Evolutionary conservation across 257 asterid species (phyloP), one percentile per base, ranked within the genome.

Genomic region (Osmanthus fragrans): DNA sequence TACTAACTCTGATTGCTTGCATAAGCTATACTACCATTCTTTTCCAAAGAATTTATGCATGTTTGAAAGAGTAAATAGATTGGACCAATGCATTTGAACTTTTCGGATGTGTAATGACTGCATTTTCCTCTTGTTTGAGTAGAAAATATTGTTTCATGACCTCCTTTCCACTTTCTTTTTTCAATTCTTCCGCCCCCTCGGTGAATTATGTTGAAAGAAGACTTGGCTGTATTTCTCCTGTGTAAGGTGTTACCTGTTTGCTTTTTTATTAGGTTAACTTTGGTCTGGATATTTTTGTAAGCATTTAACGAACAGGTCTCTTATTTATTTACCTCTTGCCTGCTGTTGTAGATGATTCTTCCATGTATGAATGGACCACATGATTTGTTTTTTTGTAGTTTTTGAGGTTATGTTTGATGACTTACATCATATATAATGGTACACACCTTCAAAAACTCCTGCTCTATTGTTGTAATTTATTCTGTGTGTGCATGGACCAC

Each of bases 1-100:
- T 70, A 42, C 70, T 39, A 80, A 27, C 64, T 81, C 79, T 11
- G 5, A 7, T 77, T 83, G 37, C 47, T 66, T 29, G 21, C 49
- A 15, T 73, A n/a, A n/a, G 25, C 6, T 21, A 10, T 25, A 16
- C 33, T 60, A 58, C 10, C 33, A 21, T 9, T 11, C 3, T 60
- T 5, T 56, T 56, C 27, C 19, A n/a, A n/a, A 56, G 45, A 23
- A 56, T 47, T 15, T 47, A 56, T 23, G 3, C 25, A 60, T 30
- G 45, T 39, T 39, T 39, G 45, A 39, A 39, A 39, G 45, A 9
- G 45, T 60, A 10, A 25, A 60, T 25, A 60, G 16, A 60, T 60
- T 25, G 68, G 33, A 23, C 33, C 68, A 23, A 60, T 60, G 68
- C 18, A 60, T 60, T 21, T 60, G 25, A 60, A 21, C 33, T 60